Conservation (phyloP, 768 basidiomycete species). For the Melanogaster broomeanus region DNA sequence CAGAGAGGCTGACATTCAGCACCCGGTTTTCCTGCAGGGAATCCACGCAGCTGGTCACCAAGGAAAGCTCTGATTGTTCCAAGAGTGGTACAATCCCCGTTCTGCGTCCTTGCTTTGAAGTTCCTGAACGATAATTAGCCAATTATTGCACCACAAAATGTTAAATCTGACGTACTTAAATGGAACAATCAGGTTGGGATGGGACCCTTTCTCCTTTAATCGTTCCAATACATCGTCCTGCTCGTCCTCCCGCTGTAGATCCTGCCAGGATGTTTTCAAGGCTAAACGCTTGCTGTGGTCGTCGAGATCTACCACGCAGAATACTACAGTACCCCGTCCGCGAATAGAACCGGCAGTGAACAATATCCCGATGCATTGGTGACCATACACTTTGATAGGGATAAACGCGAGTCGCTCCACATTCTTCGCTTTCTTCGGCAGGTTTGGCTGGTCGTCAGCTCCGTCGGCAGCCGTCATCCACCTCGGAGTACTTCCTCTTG, state of each 20-base stretch:
- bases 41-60: neutral
- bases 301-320: neutral
- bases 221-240: neutral
- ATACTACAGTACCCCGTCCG: slow-evolving; percentile 10
- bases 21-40: slow-evolving; percentile 2
- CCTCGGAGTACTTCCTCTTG: slow-evolving; percentile 2
- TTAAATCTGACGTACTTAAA: neutral
- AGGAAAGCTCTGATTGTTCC: slow-evolving; percentile 8
- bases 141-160: neutral
- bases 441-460: neutral
- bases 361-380: too few relatives aligned
- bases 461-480: neutral
- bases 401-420: too few relatives aligned
- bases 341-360: too few relatives aligned
- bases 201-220: neutral
- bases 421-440: neutral
- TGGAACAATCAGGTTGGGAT: neutral
- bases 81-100: neutral
- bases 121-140: neutral
- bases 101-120: neutral
- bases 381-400: too few relatives aligned
- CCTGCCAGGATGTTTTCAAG: slow-evolving; percentile 13
- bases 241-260: neutral
- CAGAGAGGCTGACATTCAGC: neutral
- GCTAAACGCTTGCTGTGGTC: neutral